Percentiles rank a stretch among this genome's conserved stretches.
Evolutionary conservation across 805 yeast species (phyloP).

Genomic region (Candida dendrica): DNA sequence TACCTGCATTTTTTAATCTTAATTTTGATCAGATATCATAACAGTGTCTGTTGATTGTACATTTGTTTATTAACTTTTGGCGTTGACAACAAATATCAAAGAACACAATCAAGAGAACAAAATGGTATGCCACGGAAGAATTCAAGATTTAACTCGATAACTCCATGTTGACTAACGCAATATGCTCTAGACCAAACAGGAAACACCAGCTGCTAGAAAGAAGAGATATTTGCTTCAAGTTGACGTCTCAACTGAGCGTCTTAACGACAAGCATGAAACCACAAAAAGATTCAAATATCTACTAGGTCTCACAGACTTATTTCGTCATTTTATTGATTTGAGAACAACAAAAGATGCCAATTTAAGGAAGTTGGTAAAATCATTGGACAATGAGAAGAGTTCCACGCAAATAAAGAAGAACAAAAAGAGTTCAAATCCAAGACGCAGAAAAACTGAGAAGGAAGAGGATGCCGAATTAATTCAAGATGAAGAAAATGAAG

Average conservation of each 20-base stretch:
- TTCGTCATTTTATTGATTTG: slow-evolving; percentile 80
- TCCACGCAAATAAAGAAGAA: slow-evolving; percentile 23
- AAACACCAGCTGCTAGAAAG: slow-evolving; percentile 33
- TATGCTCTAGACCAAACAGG: slow-evolving; percentile 1
- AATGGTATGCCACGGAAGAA: too few relatives aligned
- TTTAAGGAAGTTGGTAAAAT: slow-evolving; percentile 53
- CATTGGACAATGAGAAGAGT: slow-evolving; percentile 43
- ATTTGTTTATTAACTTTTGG: too few relatives aligned
- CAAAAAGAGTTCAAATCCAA: slow-evolving; percentile 22
- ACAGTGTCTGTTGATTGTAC: too few relatives aligned
- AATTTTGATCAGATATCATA: too few relatives aligned
- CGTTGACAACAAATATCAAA: too few relatives aligned
- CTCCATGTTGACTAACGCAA: too few relatives aligned
- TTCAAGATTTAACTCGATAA: too few relatives aligned
- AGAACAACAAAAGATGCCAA: slow-evolving; percentile 73
- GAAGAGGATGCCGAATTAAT: slow-evolving; percentile 93
- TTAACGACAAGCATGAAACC: slow-evolving; percentile 55
- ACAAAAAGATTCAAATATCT: slow-evolving; percentile 75
- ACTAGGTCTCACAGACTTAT: slow-evolving; percentile 75
- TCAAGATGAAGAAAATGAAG: slow-evolving; percentile 68
- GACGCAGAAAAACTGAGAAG: slow-evolving; percentile 84
- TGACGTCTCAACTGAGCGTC: slow-evolving; percentile 53
- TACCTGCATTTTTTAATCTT: too few relatives aligned
- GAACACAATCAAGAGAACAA: too few relatives aligned
- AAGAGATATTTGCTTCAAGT: slow-evolving; percentile 39